Base-by-base conservation (phyloP, 345 rosid species). In the Gossypium ekmanianum region DNA sequence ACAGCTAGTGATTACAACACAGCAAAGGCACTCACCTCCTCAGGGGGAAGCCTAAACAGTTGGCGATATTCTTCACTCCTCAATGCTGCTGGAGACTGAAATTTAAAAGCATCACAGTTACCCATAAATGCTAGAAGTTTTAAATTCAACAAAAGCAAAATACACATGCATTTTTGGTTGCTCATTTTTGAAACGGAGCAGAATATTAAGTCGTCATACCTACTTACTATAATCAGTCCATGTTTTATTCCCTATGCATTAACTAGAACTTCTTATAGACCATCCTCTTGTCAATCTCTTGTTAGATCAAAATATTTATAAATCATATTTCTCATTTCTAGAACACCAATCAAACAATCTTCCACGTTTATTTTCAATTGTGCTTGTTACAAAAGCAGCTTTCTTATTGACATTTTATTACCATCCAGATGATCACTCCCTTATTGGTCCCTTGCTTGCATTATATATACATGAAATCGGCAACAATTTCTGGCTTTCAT, bases 41-140 rank as follows among this genome's bases (percentile, higher is more conserved):
- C 94, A 29, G 84, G 80, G 20, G 97, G 96, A 81, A 92, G 96
- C 67, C 93, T 88, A 77, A 92, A 92, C 66, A 92, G 71, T 76
- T 89, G 97, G 29, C 96, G 89, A 80, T 92, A 92, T 84, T 92
- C 97, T 85, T 92, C 97, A 69, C 94, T 94, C 85, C 79, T 88
- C 69, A 87, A 76, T 48, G 86, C 59, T 12, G 83, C 84, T 2
- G 74, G 74, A 61, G 85, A 77, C 98, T 94, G 87, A 29, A 75
- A 75, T 59, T 61, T 61, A 78, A 20, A 64, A 47, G 41, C 20
- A 61, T 59, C 26, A 69, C 16, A 51, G 52, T 69, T 29, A 69
- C 5, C 24, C 17, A 69, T 50, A 50, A 14, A 0, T 22, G 58
- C 9, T 45, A 47, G 2, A 43, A 45, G 11, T 6, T n/a, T 64